Evolutionary conservation across 2,329 filamentous ascomycete genomes (phyloP).

Genomic region (Colletotrichum aenigma): DNA sequence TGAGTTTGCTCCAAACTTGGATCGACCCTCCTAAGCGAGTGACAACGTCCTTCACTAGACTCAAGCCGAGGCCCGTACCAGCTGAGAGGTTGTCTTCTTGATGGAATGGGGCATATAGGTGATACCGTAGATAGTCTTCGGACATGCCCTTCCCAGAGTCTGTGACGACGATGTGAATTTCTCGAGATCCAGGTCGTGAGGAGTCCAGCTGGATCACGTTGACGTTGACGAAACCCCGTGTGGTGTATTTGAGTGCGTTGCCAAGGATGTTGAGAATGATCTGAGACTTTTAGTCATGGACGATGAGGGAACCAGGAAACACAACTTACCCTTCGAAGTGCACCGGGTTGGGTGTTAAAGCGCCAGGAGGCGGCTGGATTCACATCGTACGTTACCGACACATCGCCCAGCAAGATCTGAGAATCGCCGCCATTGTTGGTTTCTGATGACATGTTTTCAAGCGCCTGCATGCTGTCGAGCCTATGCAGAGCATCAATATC

Average conservation of each 20-base stretch:
- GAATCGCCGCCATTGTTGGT: neutral
- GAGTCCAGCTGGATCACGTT: constrained; percentile 25
- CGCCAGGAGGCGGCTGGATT: constrained; percentile 51
- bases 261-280: constrained; percentile 69
- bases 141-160: constrained; percentile 73
- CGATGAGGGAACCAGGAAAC: no score
- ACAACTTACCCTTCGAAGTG: constrained; percentile 25
- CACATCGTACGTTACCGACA: constrained; percentile 56
- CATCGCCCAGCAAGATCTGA: constrained; percentile 6
- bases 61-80: constrained; percentile 69
- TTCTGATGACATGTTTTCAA: constrained; percentile 14
- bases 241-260: constrained; percentile 67
- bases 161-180: constrained; percentile 49
- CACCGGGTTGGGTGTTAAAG: constrained; percentile 59
- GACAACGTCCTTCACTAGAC: constrained; percentile 66
- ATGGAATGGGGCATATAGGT: constrained; percentile 66
- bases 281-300: constrained; percentile 22
- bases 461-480: constrained; percentile 21
- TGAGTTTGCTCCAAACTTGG: constrained; percentile 52
- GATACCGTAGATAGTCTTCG: constrained; percentile 62
- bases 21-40: constrained; percentile 63
- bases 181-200: neutral
- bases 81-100: constrained; percentile 67
- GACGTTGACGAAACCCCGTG: constrained; percentile 33
- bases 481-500: constrained; percentile 5